A percentile compares a stretch with the other conserved stretches of the same genome.
Evolutionary conservation across 257 asterid genomes (phyloP).

Genomic region (Capsicum rhomboideum): DNA sequence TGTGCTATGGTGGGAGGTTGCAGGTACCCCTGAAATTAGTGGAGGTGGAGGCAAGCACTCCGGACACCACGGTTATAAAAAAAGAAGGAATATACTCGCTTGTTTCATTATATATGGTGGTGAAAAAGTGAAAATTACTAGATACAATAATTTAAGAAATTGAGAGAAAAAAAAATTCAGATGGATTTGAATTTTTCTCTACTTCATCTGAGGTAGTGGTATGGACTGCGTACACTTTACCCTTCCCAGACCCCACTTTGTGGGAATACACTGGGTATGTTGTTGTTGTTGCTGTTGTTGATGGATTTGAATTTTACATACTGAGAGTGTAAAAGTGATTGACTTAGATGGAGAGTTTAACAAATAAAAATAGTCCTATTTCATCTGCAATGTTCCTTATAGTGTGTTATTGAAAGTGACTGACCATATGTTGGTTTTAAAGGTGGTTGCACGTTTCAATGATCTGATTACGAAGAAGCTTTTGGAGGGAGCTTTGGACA

Average conservation of each 20-base stretch:
- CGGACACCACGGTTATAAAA: no score
- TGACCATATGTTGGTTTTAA: slow-evolving; percentile 6
- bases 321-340: neutral
- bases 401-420: neutral
- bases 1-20: no score
- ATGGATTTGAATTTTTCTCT: no score
- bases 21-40: no score
- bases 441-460: slow-evolving; percentile 99
- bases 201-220: no score
- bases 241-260: no score
- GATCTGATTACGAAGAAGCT: slow-evolving; percentile 76
- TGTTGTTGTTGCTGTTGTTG: neutral
- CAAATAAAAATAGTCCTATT: neutral
- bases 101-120: neutral
- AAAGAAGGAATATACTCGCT: neutral
- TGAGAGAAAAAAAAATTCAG: no score
- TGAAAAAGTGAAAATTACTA: no score
- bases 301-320: neutral
- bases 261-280: no score
- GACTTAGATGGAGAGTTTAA: neutral
- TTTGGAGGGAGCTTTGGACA: slow-evolving; percentile 88
- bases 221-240: no score
- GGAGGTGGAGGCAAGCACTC: neutral
- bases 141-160: neutral
- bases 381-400: neutral